These are phyloP conservation scores for Clavispora phyllophila DNA, from an alignment of 805 yeast species.

Conservation along the genomic window DNA sequence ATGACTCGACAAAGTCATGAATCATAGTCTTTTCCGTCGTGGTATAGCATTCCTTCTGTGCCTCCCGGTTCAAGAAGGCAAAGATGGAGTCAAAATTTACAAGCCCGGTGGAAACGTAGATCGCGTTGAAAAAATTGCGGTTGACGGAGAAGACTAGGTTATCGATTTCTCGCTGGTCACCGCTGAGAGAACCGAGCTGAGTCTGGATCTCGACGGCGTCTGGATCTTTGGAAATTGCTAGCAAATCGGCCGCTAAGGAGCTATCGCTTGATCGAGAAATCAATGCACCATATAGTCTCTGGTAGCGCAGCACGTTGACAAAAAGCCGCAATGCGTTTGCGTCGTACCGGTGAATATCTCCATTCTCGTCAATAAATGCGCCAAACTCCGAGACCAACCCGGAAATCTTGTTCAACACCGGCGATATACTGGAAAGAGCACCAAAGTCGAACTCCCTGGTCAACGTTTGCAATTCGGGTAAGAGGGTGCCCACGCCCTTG, in stretches of 20 bases:
- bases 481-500: constrained; percentile 4
- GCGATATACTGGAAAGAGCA: not conserved
- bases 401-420: constrained; percentile 4
- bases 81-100: constrained; percentile 1
- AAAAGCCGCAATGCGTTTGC: constrained; percentile 1
- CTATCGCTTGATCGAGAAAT: not conserved
- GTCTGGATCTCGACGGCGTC: constrained; percentile 1
- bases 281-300: constrained; percentile 1
- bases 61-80: not conserved
- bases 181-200: not conserved
- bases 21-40: not conserved
- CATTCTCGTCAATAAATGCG: not conserved
- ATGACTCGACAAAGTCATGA: not conserved
- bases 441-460: constrained; percentile 3
- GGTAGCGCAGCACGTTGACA: constrained; percentile 6
- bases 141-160: not conserved
- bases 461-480: constrained; percentile 4
- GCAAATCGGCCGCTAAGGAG: not conserved
- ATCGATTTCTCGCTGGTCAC: not conserved
- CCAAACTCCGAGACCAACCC: constrained; percentile 4
- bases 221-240: not conserved
- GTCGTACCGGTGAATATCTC: not conserved
- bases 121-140: constrained; percentile 2
- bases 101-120: constrained; percentile 1
- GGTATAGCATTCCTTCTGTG: not conserved